These are phyloP conservation scores for Cyclotella cryptica DNA, from an alignment of 108 stramenopile genomes.

Conservation along the genomic window DNA sequence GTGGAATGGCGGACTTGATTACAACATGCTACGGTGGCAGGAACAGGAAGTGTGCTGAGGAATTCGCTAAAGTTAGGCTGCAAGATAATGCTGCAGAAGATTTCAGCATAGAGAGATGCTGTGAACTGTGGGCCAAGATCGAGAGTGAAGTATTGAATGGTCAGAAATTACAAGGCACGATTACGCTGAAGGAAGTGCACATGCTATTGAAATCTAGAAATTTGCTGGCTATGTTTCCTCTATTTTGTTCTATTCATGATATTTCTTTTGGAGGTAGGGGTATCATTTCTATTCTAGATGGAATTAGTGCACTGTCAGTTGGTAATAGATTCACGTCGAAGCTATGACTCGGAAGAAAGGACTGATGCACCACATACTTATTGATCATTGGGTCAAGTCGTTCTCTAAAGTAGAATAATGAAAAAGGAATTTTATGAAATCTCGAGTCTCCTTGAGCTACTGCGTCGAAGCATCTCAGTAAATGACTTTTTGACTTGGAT, in stretches of 20 bases:
- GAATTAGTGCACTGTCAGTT: slow-evolving; percentile 23
- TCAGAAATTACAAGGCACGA: slow-evolving; percentile 95
- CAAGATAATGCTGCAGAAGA: slow-evolving; percentile 24
- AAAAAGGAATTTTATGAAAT: no score
- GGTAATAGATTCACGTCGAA: no score
- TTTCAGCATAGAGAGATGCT: slow-evolving; percentile 49
- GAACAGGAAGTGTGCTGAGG: slow-evolving; percentile 95
- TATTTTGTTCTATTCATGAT: slow-evolving; percentile 85
- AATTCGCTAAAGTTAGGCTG: slow-evolving; percentile 70
- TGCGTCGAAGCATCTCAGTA: no score
- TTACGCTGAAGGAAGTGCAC: slow-evolving; percentile 86
- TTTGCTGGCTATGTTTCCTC: slow-evolving; percentile 79
- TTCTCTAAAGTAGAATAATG: no score
- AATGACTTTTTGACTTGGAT: slow-evolving; percentile 43
- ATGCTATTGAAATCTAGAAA: slow-evolving; percentile 65
- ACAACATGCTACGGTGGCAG: slow-evolving; percentile 98
- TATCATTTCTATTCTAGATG: slow-evolving; percentile 70
- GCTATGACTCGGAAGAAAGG: no score
- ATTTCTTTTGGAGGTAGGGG: slow-evolving; percentile 79
- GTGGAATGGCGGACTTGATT: slow-evolving; percentile 97
- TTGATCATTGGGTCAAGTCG: no score
- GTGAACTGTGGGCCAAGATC: slow-evolving; percentile 70
- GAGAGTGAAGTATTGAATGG: slow-evolving; percentile 89
- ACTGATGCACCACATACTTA: no score
- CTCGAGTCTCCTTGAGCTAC: no score